phyloP scores from a whole-genome alignment of 345 rosid genomes.

The Crucihimalaya himalaica region DNA sequence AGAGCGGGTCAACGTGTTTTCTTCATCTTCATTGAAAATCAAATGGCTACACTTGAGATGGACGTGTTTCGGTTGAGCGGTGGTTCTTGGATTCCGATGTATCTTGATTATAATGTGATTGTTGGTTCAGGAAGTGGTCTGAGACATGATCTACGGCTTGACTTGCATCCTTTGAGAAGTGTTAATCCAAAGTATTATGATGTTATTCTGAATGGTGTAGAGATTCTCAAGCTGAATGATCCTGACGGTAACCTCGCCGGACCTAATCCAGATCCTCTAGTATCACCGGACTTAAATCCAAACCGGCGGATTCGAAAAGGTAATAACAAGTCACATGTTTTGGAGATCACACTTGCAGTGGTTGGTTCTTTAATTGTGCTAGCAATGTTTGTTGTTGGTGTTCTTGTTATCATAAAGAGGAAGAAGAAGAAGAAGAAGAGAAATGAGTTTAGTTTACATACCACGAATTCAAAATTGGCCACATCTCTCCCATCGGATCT shows the following conservation, averaged over 20 bases:
- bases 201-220: slow-evolving; percentile 50
- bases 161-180: not conserved
- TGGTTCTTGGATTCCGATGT: slow-evolving; percentile 35
- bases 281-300: too few relatives aligned
- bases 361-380: slow-evolving; percentile 20
- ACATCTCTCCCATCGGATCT: slow-evolving; percentile 34
- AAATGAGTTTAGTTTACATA: not conserved
- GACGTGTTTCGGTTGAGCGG: slow-evolving; percentile 32
- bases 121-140: not conserved
- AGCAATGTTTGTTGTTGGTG: not conserved
- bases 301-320: too few relatives aligned
- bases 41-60: not conserved
- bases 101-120: slow-evolving; percentile 21
- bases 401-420: not conserved
- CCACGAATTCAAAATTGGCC: slow-evolving; percentile 35
- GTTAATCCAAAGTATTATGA: not conserved
- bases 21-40: not conserved
- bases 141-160: slow-evolving; percentile 29
- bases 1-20: slow-evolving; percentile 16
- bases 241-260: slow-evolving; percentile 1
- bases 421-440: slow-evolving; percentile 12
- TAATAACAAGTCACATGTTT: slow-evolving; percentile 10
- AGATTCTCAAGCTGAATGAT: slow-evolving; percentile 44
- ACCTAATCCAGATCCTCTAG: slow-evolving; percentile 35
- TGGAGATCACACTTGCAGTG: not conserved